Conservation (phyloP, 163 green algal genomes). For the Coccomyxa subellipsoidea region DNA sequence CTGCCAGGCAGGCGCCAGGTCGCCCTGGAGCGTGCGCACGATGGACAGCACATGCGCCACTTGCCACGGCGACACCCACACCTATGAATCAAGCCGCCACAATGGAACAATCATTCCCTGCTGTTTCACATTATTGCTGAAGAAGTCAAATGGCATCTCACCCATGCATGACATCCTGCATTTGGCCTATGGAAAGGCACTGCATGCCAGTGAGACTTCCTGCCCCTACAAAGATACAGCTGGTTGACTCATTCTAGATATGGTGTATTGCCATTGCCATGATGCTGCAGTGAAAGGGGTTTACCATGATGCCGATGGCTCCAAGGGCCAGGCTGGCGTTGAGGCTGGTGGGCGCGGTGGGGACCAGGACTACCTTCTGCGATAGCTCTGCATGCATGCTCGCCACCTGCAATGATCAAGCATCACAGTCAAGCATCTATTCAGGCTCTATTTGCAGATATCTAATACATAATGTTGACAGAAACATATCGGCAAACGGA, state of each 20-base stretch:
- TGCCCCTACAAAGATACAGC: too few species aligned
- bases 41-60: slow-evolving; percentile 36
- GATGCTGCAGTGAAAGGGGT: background rate
- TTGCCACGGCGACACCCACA: slow-evolving; percentile 47
- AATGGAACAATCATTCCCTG: too few species aligned
- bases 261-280: too few species aligned
- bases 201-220: too few species aligned
- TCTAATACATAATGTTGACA: too few species aligned
- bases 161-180: too few species aligned
- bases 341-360: slow-evolving; percentile 24
- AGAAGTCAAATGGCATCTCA: too few species aligned
- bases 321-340: slow-evolving; percentile 11
- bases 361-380: slow-evolving; percentile 21
- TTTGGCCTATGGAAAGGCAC: too few species aligned
- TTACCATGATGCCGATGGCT: slow-evolving; percentile 22
- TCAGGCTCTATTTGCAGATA: too few species aligned
- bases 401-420: background rate
- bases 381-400: slow-evolving; percentile 1
- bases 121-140: too few species aligned
- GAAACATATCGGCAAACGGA: too few species aligned
- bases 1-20: slow-evolving; percentile 8
- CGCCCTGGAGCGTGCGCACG: slow-evolving; percentile 12
- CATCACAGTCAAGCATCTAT: background rate
- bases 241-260: too few species aligned
- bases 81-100: slow-evolving; percentile 1